A percentile compares a stretch with the other conserved stretches of the same genome.
Evolutionary conservation across 2,329 filamentous ascomycete genomes (phyloP).

Genomic region (Colletotrichum viniferum): DNA sequence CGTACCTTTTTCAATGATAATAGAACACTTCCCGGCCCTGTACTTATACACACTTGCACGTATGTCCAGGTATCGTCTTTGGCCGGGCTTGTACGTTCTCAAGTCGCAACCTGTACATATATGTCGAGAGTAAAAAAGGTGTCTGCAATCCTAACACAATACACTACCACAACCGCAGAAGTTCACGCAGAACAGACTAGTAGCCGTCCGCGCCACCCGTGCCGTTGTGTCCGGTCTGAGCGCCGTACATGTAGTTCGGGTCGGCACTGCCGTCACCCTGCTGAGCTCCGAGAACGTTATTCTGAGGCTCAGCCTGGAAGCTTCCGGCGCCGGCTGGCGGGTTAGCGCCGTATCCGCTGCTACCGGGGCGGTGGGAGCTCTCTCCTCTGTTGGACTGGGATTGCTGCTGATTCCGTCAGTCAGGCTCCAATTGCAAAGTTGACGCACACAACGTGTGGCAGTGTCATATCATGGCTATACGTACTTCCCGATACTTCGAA

Average conservation of each 20-base stretch:
- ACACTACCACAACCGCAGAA: not conserved
- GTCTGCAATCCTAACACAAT: not conserved
- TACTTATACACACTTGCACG: slow-evolving; percentile 38
- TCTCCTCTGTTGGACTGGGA: slow-evolving; percentile 72
- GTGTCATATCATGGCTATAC: slow-evolving; percentile 32
- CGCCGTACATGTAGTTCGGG: slow-evolving; percentile 55
- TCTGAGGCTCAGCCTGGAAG: slow-evolving; percentile 45
- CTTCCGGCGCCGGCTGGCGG: slow-evolving; percentile 48
- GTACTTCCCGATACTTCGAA: slow-evolving; percentile 96
- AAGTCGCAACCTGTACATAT: slow-evolving; percentile 15
- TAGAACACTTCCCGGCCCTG: slow-evolving; percentile 22
- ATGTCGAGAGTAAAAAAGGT: not conserved
- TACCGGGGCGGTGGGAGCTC: slow-evolving; percentile 52
- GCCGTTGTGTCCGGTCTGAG: slow-evolving; percentile 64
- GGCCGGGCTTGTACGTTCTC: slow-evolving; percentile 21
- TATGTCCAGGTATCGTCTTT: slow-evolving; percentile 22
- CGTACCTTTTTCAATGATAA: not conserved
- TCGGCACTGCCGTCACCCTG: slow-evolving; percentile 48
- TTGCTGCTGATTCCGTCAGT: slow-evolving; percentile 19
- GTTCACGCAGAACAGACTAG: slow-evolving; percentile 33
- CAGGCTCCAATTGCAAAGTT: not conserved
- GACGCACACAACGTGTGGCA: not conserved
- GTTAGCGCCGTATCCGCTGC: slow-evolving; percentile 54
- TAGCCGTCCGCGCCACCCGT: slow-evolving; percentile 57
- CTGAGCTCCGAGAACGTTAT: slow-evolving; percentile 40